These are phyloP conservation scores for Raffaelea arxii DNA, from an alignment of 2,329 filamentous ascomycete species.

Conservation along the genomic window DNA sequence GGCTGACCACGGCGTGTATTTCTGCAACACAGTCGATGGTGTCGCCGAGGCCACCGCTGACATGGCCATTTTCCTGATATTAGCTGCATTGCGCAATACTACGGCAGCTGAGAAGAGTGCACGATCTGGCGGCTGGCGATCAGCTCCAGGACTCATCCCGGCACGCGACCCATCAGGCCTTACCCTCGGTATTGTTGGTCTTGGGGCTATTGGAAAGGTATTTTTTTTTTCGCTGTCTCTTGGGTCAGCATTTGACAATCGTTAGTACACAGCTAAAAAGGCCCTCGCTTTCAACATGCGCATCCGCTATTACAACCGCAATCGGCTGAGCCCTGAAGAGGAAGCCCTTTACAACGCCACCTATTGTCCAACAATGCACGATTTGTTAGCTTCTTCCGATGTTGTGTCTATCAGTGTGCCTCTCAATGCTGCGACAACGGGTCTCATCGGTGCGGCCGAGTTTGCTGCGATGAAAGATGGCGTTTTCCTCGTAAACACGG, in stretches of 20 bases:
- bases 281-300: slow-evolving; percentile 31
- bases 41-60: slow-evolving; percentile 34
- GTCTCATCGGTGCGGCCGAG: slow-evolving; percentile 11
- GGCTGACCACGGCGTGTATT: slow-evolving; percentile 32
- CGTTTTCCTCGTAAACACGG: slow-evolving; percentile 7
- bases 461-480: slow-evolving; percentile 24
- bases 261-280: slow-evolving; percentile 26
- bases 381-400: slow-evolving; percentile 29
- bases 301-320: slow-evolving; percentile 33
- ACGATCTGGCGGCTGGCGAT: slow-evolving; percentile 27
- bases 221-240: not conserved
- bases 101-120: slow-evolving; percentile 26
- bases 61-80: slow-evolving; percentile 18
- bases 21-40: slow-evolving; percentile 44
- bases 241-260: not conserved
- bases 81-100: slow-evolving; percentile 29
- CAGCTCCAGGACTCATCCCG: slow-evolving; percentile 19
- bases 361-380: slow-evolving; percentile 26
- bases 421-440: slow-evolving; percentile 27
- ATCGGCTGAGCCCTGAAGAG: slow-evolving; percentile 20
- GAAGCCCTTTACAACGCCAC: slow-evolving; percentile 24
- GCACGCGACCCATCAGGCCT: slow-evolving; percentile 31
- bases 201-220: slow-evolving; percentile 36
- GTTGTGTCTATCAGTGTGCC: slow-evolving; percentile 31
- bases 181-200: slow-evolving; percentile 36